Evolutionary conservation across 2,329 filamentous ascomycete species (phyloP).

Genomic region (Calonectria pseudoturangicola): DNA sequence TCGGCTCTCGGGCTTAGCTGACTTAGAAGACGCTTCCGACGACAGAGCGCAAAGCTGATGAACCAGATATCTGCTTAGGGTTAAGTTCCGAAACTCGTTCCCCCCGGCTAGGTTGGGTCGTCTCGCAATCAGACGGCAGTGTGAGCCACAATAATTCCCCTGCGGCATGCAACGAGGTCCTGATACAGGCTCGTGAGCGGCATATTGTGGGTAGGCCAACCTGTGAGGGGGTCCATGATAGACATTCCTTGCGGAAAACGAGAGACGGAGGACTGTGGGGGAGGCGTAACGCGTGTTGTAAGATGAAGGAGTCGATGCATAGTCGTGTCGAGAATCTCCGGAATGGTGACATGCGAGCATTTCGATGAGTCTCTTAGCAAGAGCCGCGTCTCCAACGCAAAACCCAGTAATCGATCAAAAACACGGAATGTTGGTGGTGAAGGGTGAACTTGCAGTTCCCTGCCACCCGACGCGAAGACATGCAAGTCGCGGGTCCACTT

Average conservation of each 20-base stretch:
- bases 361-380: constrained; percentile 34
- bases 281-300: constrained; percentile 80
- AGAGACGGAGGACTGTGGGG: constrained; percentile 86
- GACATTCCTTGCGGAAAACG: constrained; percentile 82
- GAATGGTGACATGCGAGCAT: constrained; percentile 45
- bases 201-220: constrained; percentile 67
- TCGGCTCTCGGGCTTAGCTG: constrained; percentile 56
- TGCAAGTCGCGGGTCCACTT: constrained; percentile 37
- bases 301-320: constrained; percentile 67
- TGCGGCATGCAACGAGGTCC: constrained; percentile 70
- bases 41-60: constrained; percentile 83
- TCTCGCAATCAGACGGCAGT: constrained; percentile 61
- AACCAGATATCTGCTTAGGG: constrained; percentile 90
- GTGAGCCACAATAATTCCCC: constrained; percentile 62
- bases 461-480: constrained; percentile 35
- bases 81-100: constrained; percentile 93
- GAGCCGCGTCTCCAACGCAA: constrained; percentile 46
- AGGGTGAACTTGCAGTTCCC: constrained; percentile 11
- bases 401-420: constrained; percentile 42
- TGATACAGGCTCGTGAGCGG: constrained; percentile 78
- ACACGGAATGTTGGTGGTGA: constrained; percentile 44
- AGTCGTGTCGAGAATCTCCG: constrained; percentile 43
- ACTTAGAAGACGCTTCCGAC: constrained; percentile 81
- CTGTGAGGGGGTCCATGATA: constrained; percentile 65
- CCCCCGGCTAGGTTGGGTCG: constrained; percentile 67